Base-by-base conservation (phyloP, 139 green algal species). In the Picochlorum sp. region DNA sequence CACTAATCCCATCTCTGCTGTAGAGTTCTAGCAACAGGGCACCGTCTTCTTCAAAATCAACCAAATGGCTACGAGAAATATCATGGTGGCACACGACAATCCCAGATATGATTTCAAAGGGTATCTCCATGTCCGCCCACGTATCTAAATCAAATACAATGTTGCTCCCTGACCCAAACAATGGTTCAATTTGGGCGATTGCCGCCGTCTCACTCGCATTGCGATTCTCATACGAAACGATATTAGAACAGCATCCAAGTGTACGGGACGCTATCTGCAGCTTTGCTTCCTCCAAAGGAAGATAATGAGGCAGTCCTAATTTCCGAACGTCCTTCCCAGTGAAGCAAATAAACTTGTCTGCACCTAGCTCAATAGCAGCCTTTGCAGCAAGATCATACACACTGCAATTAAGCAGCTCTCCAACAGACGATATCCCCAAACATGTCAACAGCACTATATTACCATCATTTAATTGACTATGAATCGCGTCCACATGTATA, bases 321-420 rank as follows among this genome's bases (percentile, higher is more conserved):
- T 56, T 21, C 6, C 69, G 62, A 24, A 90, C 78, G 24, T 86
- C 84, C 10, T 85, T 68, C 18, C 84, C 65, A 28, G 88, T 91
- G 44, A 97, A 49, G 74, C 76, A 89, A 62, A 97, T 83, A 21
- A 98, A 68, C 84, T 98, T 98, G 73, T 98, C 92, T 3, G 92
- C 92, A 3, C 66, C 62, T 24, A 98, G 77, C 69, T 80, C 77
- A n/a, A 84, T 69, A 2, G 80, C 77, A 0, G 80, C 77, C 44
- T 84, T 78, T 8, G 70, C 75, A 57, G 77, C 80, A 10, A 85
- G 87, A 46, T 98, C 93, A 59, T 87, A 95, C 0, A 79, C 83
- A 78, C 92, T 96, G 83, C 91, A 97, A 84, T 97, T 98, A 45
- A 98, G 84, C 56, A 97, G 84, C 64, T 97, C 87, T 0, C 92